Evolutionary conservation across 2,329 filamentous ascomycete species (phyloP), one percentile per base, ranked within the genome.

Genomic region (Xenoacremonium recifei): DNA sequence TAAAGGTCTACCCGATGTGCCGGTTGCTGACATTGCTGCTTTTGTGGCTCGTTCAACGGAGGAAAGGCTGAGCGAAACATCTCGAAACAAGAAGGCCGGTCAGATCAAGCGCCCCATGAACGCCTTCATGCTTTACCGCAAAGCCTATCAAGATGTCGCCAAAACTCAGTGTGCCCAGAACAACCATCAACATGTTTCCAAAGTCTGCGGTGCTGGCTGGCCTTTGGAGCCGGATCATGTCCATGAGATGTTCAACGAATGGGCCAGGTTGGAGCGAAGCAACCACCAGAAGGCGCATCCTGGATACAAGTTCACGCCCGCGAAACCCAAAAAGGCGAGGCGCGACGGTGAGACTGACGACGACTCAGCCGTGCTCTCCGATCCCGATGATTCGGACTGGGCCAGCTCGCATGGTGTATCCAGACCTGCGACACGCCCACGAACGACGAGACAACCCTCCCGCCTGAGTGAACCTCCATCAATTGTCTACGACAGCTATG

Each of bases 51-150:
- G 92, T 37, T 72, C 86, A 9, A 67, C 72, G 2, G 83, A 88
- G 42, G 75, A 76, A 6, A 80, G 92, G 42, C 73, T 72, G 36
- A 68, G 72, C 40, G 90, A 96, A 63, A 82, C 85, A 9, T 77
- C 55, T 19, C 54, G 81, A 32, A 77, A 80, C 55, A 78, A 82
- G 43, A 89, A 84, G 56, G 71, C 82, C 25, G 87, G 87, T 19
- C 90, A 91, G 62, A 79, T 97, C 53, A 89, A 92, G 57, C 79
- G 93, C 21, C 91, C 93, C 3, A 95, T 96, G 85, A 99, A 99
- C 65, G 92, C 89, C 1, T 99, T 97, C 71, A 96, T 99, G 86
- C 74, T 99, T 37, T 99, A 99, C 65, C 85, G 93, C 31, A 96
- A 93, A 52, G 89, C 89, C 6, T 96, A 89, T 61, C 88, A 95